Evolutionary conservation across 1,284 basidiomycete species (phyloP).

Genomic region (Sutorius eximius): DNA sequence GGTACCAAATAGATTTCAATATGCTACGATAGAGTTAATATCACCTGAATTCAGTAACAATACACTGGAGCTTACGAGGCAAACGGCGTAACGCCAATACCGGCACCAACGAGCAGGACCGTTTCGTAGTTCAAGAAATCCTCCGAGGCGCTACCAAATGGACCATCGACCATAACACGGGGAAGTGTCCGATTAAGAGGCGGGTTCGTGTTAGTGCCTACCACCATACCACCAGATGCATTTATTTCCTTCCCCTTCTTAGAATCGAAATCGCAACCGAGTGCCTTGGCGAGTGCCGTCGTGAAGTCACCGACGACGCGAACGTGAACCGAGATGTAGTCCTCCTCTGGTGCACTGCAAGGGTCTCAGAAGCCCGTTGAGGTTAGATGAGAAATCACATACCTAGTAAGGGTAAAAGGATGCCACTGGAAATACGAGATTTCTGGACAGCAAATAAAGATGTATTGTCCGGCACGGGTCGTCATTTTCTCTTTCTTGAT

Average conservation of each 20-base stretch:
- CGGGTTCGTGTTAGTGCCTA: slow-evolving; percentile 57
- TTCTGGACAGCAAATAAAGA: slow-evolving; percentile 84
- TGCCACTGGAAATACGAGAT: slow-evolving; percentile 94
- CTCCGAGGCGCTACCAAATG: slow-evolving; percentile 83
- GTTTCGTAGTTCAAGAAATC: slow-evolving; percentile 88
- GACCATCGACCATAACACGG: slow-evolving; percentile 87
- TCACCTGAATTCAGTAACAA: neutral
- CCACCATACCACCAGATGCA: slow-evolving; percentile 52
- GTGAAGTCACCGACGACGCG: slow-evolving; percentile 89
- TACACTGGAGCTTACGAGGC: slow-evolving; percentile 61
- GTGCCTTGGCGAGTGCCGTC: slow-evolving; percentile 67
- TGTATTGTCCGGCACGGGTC: slow-evolving; percentile 82
- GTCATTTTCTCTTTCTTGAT: slow-evolving; percentile 90
- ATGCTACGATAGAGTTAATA: slow-evolving; percentile 48
- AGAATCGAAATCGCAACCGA: slow-evolving; percentile 80
- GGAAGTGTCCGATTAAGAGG: slow-evolving; percentile 74
- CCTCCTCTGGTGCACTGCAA: slow-evolving; percentile 80
- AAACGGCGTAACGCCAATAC: slow-evolving; percentile 92
- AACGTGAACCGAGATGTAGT: slow-evolving; percentile 89
- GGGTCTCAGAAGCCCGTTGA: slow-evolving; percentile 1
- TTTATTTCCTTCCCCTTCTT: slow-evolving; percentile 50
- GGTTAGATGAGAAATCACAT: slow-evolving; percentile 14
- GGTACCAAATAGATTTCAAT: slow-evolving; percentile 92
- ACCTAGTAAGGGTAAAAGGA: slow-evolving; percentile 87
- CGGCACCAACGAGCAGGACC: slow-evolving; percentile 80